A percentile compares a stretch with the other conserved stretches of the same genome.
Evolutionary conservation across 495 filamentous ascomycete genomes (phyloP).

Genomic region (Cercophora newfieldiana): DNA sequence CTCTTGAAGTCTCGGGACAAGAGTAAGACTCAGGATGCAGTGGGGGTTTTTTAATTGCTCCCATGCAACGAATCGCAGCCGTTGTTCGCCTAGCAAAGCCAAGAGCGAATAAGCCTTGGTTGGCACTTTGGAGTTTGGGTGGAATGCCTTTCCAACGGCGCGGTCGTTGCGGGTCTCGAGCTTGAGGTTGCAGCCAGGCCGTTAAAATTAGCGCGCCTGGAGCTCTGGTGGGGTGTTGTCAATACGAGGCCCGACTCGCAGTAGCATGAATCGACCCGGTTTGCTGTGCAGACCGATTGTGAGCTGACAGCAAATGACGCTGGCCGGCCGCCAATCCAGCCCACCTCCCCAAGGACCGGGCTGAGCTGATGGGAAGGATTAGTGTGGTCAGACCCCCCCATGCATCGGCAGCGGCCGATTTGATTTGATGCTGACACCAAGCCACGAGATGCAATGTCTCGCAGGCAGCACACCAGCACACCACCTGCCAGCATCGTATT

Average conservation of each 20-base stretch:
- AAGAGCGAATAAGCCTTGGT: too few relatives aligned
- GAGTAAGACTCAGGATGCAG: too few relatives aligned
- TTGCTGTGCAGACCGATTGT: background rate
- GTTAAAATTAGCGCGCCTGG: constrained; percentile 1
- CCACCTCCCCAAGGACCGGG: background rate
- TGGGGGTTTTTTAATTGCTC: too few relatives aligned
- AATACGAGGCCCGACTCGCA: background rate
- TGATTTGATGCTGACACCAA: background rate
- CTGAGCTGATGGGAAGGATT: background rate
- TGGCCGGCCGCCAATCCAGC: background rate
- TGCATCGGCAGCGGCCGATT: background rate
- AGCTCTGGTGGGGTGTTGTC: background rate
- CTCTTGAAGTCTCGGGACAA: too few relatives aligned
- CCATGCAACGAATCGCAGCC: too few relatives aligned
- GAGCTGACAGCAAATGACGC: background rate
- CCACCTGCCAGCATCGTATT: background rate
- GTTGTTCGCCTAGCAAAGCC: too few relatives aligned
- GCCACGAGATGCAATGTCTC: background rate
- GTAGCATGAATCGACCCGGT: background rate
- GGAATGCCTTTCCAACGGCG: background rate
- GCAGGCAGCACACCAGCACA: background rate
- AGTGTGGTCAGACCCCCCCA: background rate
- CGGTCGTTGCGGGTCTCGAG: background rate
- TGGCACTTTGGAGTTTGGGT: too few relatives aligned
- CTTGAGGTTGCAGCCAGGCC: background rate